Percentiles rank a stretch among this genome's conserved stretches.
Evolutionary conservation across 2,329 filamentous ascomycete genomes (phyloP).

Genomic region (Fusarium verrucosum): DNA sequence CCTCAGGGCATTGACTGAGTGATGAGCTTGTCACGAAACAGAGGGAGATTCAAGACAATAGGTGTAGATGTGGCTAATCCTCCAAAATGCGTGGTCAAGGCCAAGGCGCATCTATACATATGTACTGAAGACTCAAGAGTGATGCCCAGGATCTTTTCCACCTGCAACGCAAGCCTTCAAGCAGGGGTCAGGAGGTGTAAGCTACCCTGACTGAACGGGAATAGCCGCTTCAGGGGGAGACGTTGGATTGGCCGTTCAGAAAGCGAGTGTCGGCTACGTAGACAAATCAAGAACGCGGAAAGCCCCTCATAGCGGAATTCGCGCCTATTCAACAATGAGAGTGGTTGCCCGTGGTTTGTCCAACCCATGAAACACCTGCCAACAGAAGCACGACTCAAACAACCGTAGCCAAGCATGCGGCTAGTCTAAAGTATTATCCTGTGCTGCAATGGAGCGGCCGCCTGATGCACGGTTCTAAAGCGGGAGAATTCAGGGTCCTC

Average conservation of each 20-base stretch:
- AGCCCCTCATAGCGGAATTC: conserved; percentile 32
- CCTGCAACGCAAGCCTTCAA: conserved; percentile 20
- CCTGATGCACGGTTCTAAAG: conserved; percentile 9
- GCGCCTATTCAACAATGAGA: conserved; percentile 28
- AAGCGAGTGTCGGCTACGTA: conserved; percentile 7
- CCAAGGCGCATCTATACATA: conserved; percentile 34
- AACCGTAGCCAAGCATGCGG: conserved; percentile 17
- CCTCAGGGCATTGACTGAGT: background rate
- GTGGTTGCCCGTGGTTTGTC: conserved; percentile 14
- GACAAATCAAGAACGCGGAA: conserved; percentile 33
- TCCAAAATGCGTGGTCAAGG: conserved; percentile 28
- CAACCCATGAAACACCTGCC: conserved; percentile 14
- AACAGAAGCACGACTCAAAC: conserved; percentile 26
- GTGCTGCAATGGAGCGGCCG: conserved; percentile 26
- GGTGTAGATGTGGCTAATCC: conserved; percentile 30
- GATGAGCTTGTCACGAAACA: conserved; percentile 17
- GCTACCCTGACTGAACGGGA: conserved; percentile 23
- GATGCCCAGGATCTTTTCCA: conserved; percentile 36
- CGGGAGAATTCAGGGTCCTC: conserved; percentile 24
- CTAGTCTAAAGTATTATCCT: conserved; percentile 5
- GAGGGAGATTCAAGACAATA: conserved; percentile 7
- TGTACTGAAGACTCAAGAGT: conserved; percentile 15
- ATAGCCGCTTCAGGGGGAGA: conserved; percentile 17
- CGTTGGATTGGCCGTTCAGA: conserved; percentile 6
- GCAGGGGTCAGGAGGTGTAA: conserved; percentile 38